Percentiles rank a stretch among this genome's conserved stretches.
Conservation (phyloP, 1,284 basidiomycete genomes). For the Hemileia vastatrix region DNA sequence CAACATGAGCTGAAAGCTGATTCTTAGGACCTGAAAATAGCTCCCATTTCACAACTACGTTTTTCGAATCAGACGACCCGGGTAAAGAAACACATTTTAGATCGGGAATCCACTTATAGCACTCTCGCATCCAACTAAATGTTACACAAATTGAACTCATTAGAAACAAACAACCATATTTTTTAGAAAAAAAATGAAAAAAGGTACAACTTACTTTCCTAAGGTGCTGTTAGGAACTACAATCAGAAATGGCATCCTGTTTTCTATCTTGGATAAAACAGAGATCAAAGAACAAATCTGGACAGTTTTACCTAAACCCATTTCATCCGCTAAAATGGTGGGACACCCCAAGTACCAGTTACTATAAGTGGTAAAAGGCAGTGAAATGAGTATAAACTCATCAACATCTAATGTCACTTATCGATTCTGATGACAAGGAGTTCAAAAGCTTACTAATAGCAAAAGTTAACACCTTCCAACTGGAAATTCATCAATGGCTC, state of each 20-base stretch:
- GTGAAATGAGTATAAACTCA: no score
- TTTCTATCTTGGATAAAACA: slow-evolving; percentile 54
- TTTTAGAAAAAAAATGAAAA: not conserved
- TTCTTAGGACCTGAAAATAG: no score
- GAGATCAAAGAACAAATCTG: slow-evolving; percentile 81
- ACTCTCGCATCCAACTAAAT: slow-evolving; percentile 56
- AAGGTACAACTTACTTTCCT: slow-evolving; percentile 62
- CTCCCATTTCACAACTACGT: no score
- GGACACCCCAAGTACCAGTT: slow-evolving; percentile 80
- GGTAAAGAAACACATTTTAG: slow-evolving; percentile 71
- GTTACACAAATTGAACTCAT: not conserved
- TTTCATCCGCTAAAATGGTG: slow-evolving; percentile 91
- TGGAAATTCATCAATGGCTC: slow-evolving; percentile 48
- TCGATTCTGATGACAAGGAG: not conserved
- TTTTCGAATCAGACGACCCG: no score
- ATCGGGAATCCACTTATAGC: slow-evolving; percentile 77
- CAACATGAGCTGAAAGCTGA: no score
- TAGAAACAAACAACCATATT: not conserved
- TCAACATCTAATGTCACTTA: no score
- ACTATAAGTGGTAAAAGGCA: slow-evolving; percentile 50
- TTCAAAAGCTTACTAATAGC: no score
- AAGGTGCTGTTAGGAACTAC: slow-evolving; percentile 90
- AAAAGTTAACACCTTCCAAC: no score
- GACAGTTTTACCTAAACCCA: slow-evolving; percentile 95
- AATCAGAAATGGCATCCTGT: slow-evolving; percentile 67